Conservation (phyloP, 2,329 filamentous ascomycete genomes). For the Sphaerulina musiva region DNA sequence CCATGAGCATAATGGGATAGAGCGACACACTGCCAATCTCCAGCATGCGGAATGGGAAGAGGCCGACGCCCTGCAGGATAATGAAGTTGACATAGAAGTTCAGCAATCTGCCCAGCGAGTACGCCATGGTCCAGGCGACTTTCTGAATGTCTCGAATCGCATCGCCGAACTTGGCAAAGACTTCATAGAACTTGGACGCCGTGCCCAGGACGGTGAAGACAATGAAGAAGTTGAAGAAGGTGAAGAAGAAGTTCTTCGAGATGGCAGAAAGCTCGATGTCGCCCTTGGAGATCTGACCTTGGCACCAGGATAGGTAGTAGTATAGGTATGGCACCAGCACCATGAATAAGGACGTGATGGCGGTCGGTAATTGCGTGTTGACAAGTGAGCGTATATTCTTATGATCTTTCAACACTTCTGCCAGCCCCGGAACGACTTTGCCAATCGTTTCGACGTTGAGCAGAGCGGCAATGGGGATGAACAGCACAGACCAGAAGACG, state of each 20-base stretch:
- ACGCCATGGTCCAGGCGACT: conserved; percentile 68
- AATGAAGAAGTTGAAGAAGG: conserved; percentile 97
- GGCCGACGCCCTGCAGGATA: conserved; percentile 83
- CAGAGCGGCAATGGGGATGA: conserved; percentile 70
- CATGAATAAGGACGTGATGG: conserved; percentile 79
- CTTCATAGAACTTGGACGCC: conserved; percentile 61
- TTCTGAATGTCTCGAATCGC: conserved; percentile 71
- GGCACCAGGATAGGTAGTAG: conserved; percentile 80
- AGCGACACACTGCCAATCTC: conserved; percentile 80
- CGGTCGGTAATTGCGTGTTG: conserved; percentile 78
- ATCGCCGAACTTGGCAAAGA: conserved; percentile 57
- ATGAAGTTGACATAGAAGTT: conserved; percentile 92
- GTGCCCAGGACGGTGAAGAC: conserved; percentile 86
- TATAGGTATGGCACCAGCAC: conserved; percentile 89
- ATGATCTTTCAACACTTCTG: conserved; percentile 60
- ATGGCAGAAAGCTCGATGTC: conserved; percentile 92
- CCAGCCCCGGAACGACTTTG: conserved; percentile 64
- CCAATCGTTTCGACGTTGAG: conserved; percentile 75
- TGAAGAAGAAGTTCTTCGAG: conserved; percentile 97
- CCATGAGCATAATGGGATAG: conserved; percentile 72
- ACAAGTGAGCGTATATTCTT: conserved; percentile 67
- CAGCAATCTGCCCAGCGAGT: conserved; percentile 65
- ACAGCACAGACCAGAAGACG: conserved; percentile 78
- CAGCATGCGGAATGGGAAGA: conserved; percentile 86
- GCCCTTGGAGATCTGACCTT: conserved; percentile 91